Conservation (phyloP, 257 asterid genomes). For the Petunia axillaris region DNA sequence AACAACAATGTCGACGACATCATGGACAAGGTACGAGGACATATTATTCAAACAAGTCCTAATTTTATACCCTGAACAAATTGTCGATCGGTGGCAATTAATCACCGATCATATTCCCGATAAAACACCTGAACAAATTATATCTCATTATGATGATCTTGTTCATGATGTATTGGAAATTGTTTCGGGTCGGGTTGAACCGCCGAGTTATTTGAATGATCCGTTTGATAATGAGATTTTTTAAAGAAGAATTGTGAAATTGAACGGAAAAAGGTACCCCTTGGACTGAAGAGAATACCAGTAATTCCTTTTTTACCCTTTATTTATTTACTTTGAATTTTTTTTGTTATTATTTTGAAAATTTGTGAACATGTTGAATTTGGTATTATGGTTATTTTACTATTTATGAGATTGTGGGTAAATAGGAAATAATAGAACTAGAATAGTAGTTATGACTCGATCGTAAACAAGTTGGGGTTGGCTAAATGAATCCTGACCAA, state of each 20-base stretch:
- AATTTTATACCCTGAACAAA: conserved; percentile 55
- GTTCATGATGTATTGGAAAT: conserved; percentile 57
- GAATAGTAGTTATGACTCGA: no score
- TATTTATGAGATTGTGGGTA: neutral
- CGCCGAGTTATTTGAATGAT: conserved; percentile 53
- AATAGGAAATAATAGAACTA: neutral
- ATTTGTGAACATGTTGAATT: neutral
- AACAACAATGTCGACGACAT: conserved; percentile 6
- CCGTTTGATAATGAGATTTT: conserved; percentile 44
- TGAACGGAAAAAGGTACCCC: conserved; percentile 77
- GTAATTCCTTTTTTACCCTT: conserved; percentile 24
- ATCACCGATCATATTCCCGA: conserved; percentile 56
- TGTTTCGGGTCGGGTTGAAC: conserved; percentile 66
- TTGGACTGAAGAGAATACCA: conserved; percentile 89
- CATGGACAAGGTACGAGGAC: conserved; percentile 62
- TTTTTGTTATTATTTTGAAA: neutral
- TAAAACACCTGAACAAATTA: conserved; percentile 53
- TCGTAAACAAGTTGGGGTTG: no score
- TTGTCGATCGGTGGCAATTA: conserved; percentile 56
- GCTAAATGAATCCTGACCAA: no score
- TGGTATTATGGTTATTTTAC: neutral
- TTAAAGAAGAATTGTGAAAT: conserved; percentile 51
- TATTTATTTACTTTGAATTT: no score
- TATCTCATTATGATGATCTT: conserved; percentile 56
- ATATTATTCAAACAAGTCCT: conserved; percentile 61